These are phyloP conservation scores for Xylariaceae sp. DNA, from an alignment of 2,329 filamentous ascomycete species.

Conservation along the genomic window DNA sequence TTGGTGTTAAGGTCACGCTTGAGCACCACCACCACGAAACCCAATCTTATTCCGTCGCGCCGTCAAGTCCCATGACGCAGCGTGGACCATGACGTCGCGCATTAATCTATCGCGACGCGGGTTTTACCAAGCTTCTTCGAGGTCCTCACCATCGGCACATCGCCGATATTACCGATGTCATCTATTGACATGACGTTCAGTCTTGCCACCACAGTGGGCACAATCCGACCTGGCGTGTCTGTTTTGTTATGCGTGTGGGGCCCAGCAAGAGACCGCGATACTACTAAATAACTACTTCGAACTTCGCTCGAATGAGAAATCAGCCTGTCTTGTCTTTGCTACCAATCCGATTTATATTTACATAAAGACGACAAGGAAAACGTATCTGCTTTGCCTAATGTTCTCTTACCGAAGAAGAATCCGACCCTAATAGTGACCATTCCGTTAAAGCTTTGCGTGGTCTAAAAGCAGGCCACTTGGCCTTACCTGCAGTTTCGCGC, in stretches of 20 bases:
- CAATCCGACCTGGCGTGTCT: background rate
- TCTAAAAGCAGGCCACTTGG: background rate
- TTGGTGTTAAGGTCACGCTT: background rate
- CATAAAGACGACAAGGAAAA: too few species aligned
- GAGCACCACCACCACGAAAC: background rate
- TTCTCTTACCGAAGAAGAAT: too few species aligned
- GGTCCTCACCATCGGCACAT: background rate
- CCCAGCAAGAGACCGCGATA: background rate
- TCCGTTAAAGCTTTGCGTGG: background rate
- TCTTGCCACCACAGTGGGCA: background rate
- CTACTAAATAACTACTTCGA: background rate
- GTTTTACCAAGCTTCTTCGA: background rate
- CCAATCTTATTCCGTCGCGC: background rate
- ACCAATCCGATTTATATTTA: background rate
- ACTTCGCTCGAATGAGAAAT: background rate
- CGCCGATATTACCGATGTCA: background rate
- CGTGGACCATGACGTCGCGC: background rate
- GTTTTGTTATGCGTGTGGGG: slow-evolving; percentile 12
- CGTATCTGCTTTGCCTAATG: too few species aligned
- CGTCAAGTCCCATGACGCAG: background rate
- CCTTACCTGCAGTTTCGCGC: background rate
- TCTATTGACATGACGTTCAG: background rate
- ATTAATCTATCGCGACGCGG: background rate
- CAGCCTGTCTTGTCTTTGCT: background rate
- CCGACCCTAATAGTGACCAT: background rate